Base-by-base conservation (phyloP, 805 yeast genomes). In the Ogataea sp. region DNA sequence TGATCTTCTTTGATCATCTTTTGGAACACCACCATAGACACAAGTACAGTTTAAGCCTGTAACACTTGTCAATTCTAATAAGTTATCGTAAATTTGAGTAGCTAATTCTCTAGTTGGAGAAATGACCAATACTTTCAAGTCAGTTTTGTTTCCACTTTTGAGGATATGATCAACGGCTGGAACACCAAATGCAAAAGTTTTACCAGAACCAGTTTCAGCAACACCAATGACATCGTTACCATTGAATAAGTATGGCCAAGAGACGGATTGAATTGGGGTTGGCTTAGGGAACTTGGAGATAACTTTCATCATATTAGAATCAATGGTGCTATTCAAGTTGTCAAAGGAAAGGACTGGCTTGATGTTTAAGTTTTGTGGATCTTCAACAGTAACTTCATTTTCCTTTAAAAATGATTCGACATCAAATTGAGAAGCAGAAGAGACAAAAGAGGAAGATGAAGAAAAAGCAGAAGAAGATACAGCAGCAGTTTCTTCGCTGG, bases 71-170 rank as follows among this genome's bases (percentile, higher is more conserved):
- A 87, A 70, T 21, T 65, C 69, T 43, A 74, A 73, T 61, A 89
- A 67, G 61, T 88, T 88, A 56, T 89, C 97, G 56, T 77, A 83
- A 46, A 80, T 93, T 65, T 93, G 99, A 46, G 90, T 75, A 2
- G 98, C 98, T 53, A 93, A 74, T 64, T 93, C 99, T 71, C 99
- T 81, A 9, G 99, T 93, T 42, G 99, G 99, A 2, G 97, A 88
- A 34, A 93, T 80, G 42, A 85, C 85, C 42, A 93, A 71, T 4
- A 88, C 95, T 52, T 78, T 77, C 40, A 84, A 70, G 16, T 82
- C 82, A 28, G 61, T 63, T 28, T 61, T 58, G 35, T 64, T 60
- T 24, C 55, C 59, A 0, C 60, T 59, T 35, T 66, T 55, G 31
- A 78, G 52, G 41, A 90, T 65, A 45, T 79, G 78, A 54, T 86